Conservation (phyloP, 805 yeast species). For the Sungouiella thailandica region DNA sequence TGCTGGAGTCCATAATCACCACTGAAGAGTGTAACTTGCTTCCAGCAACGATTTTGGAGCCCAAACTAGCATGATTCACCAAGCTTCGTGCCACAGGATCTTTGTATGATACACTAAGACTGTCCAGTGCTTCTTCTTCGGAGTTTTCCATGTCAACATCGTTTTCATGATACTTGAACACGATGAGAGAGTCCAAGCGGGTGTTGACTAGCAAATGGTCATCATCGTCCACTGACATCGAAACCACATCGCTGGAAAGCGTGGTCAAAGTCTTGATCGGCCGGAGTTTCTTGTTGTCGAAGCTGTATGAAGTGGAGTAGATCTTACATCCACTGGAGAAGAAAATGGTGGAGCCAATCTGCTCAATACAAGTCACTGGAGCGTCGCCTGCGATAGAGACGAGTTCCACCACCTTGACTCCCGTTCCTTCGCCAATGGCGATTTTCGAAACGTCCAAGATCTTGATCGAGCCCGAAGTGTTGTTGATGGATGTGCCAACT, state of each 20-base stretch:
- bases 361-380: conserved; percentile 32
- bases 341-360: conserved; percentile 27
- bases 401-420: conserved; percentile 25
- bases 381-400: conserved; percentile 25
- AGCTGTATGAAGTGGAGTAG: conserved; percentile 29
- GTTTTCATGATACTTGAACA: conserved; percentile 16
- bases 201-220: conserved; percentile 25
- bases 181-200: conserved; percentile 30
- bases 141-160: background rate
- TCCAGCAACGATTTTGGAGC: conserved; percentile 22
- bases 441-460: conserved; percentile 28
- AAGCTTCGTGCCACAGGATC: conserved; percentile 32
- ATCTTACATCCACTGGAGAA: conserved; percentile 28
- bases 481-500: conserved; percentile 21
- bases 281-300: conserved; percentile 27
- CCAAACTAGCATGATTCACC: conserved; percentile 24
- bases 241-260: conserved; percentile 27
- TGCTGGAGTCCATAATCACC: conserved; percentile 17
- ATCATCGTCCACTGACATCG: conserved; percentile 17
- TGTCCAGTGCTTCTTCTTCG: background rate
- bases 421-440: conserved; percentile 10
- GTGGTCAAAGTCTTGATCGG: conserved; percentile 20
- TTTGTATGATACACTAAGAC: conserved; percentile 15
- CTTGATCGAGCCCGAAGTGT: conserved; percentile 26
- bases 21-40: conserved; percentile 34